Evolutionary conservation across 2,329 filamentous ascomycete genomes (phyloP).

Genomic region (Fusarium ambrosium): DNA sequence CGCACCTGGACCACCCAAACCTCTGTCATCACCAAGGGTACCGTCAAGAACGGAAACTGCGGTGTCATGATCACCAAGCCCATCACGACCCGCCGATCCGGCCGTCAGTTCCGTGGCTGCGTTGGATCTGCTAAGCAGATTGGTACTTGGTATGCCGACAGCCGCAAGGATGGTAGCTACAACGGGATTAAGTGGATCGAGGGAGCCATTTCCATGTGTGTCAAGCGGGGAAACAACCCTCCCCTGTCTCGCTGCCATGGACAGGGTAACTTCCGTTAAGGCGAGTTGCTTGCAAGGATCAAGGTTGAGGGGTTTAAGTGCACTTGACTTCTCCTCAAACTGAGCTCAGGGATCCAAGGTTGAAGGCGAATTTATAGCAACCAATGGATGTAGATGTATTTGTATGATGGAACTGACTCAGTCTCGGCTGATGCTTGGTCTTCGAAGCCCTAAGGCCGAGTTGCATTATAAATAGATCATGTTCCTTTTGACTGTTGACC

Average conservation of each 20-base stretch:
- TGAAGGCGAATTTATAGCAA: background rate
- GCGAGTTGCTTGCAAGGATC: background rate
- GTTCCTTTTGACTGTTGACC: background rate
- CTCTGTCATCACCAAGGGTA: conserved; percentile 18
- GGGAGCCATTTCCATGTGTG: conserved; percentile 26
- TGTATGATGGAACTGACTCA: background rate
- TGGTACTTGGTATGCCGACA: conserved; percentile 23
- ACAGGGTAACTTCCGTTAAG: conserved; percentile 8
- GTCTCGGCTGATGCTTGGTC: background rate
- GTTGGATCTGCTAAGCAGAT: conserved; percentile 14
- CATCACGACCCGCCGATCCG: conserved; percentile 22
- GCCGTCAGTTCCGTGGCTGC: conserved; percentile 24
- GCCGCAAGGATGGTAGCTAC: conserved; percentile 17
- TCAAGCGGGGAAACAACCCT: conserved; percentile 11
- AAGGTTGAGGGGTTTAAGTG: background rate
- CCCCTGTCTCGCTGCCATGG: conserved; percentile 21
- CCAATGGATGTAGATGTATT: background rate
- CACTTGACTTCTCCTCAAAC: background rate
- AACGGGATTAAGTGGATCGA: conserved; percentile 18
- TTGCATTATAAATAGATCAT: background rate
- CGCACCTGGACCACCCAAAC: conserved; percentile 24
- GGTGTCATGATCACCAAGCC: conserved; percentile 31
- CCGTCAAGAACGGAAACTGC: conserved; percentile 13
- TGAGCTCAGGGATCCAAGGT: background rate
- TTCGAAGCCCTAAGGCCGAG: background rate